Evolutionary conservation across 2,329 filamentous ascomycete species (phyloP).

Genomic region (Microdochium paspali): DNA sequence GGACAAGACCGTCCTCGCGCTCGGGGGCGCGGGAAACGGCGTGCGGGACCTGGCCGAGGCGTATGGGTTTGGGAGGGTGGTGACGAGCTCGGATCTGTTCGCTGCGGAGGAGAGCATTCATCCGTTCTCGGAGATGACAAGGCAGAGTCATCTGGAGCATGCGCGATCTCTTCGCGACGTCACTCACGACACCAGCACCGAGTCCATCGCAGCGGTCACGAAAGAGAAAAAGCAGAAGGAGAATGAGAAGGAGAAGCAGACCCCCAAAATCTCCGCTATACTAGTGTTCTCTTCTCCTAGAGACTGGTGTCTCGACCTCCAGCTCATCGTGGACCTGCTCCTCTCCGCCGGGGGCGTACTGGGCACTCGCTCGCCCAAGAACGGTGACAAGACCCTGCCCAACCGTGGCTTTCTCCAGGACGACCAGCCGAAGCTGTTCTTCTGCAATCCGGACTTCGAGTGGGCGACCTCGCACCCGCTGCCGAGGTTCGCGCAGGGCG

Average conservation of each 20-base stretch:
- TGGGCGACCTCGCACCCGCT: conserved; percentile 60
- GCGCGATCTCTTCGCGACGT: conserved; percentile 24
- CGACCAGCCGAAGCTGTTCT: conserved; percentile 56
- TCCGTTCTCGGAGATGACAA: conserved; percentile 26
- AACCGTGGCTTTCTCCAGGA: conserved; percentile 37
- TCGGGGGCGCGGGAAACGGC: conserved; percentile 35
- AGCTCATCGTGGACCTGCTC: conserved; percentile 19
- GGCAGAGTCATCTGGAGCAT: conserved; percentile 21
- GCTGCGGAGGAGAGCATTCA: conserved; percentile 13
- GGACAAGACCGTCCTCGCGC: conserved; percentile 40
- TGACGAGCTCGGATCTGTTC: conserved; percentile 25
- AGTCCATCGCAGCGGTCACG: too few relatives aligned
- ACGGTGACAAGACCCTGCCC: conserved; percentile 29
- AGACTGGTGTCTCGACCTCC: conserved; percentile 24
- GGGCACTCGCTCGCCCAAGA: conserved; percentile 52
- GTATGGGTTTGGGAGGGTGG: conserved; percentile 25
- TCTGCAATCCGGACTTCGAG: conserved; percentile 61
- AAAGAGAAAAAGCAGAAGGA: too few relatives aligned
- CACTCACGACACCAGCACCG: too few relatives aligned
- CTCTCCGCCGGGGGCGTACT: conserved; percentile 41
- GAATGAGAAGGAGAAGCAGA: conserved; percentile 7
- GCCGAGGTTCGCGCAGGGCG: conserved; percentile 61
- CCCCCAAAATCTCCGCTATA: conserved; percentile 17
- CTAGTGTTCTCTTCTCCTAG: conserved; percentile 23
- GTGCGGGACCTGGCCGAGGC: conserved; percentile 17